phyloP scores from a whole-genome alignment of 495 filamentous ascomycete species.

The Penicillium crystallinum region DNA sequence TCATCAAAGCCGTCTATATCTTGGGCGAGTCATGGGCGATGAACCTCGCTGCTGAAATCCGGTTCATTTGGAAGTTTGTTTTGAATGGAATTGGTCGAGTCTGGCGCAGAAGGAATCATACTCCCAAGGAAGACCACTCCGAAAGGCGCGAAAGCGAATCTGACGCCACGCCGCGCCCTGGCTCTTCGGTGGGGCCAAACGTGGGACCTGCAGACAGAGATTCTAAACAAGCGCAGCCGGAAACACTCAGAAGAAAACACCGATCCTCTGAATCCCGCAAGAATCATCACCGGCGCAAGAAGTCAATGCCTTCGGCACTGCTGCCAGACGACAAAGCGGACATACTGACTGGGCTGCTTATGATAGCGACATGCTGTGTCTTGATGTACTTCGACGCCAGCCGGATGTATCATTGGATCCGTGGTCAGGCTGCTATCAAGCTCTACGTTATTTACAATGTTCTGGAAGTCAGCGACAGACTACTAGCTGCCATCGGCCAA shows the following conservation, averaged over 20 bases:
- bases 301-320: slow-evolving; percentile 77
- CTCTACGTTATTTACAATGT: slow-evolving; percentile 98
- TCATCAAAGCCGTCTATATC: slow-evolving; percentile 75
- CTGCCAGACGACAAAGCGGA: slow-evolving; percentile 91
- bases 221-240: slow-evolving; percentile 12
- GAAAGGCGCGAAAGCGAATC: slow-evolving; percentile 22
- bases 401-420: slow-evolving; percentile 96
- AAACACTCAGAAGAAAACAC: slow-evolving; percentile 26
- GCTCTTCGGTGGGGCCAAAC: slow-evolving; percentile 11
- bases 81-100: slow-evolving; percentile 69
- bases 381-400: slow-evolving; percentile 94
- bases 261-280: slow-evolving; percentile 28
- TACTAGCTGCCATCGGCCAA: slow-evolving; percentile 87
- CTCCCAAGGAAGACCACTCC: slow-evolving; percentile 15
- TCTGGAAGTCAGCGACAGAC: slow-evolving; percentile 79
- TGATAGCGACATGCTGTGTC: slow-evolving; percentile 74
- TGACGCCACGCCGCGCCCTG: slow-evolving; percentile 18
- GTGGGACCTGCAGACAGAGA: slow-evolving; percentile 18
- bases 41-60: slow-evolving; percentile 58
- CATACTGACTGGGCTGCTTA: slow-evolving; percentile 80
- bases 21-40: slow-evolving; percentile 67
- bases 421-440: slow-evolving; percentile 94
- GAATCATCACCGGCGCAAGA: slow-evolving; percentile 66
- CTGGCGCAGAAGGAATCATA: slow-evolving; percentile 56
- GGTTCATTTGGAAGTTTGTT: slow-evolving; percentile 66